Evolutionary conservation across 2,329 filamentous ascomycete species (phyloP).

Genomic region (Niveomyces coronatus): DNA sequence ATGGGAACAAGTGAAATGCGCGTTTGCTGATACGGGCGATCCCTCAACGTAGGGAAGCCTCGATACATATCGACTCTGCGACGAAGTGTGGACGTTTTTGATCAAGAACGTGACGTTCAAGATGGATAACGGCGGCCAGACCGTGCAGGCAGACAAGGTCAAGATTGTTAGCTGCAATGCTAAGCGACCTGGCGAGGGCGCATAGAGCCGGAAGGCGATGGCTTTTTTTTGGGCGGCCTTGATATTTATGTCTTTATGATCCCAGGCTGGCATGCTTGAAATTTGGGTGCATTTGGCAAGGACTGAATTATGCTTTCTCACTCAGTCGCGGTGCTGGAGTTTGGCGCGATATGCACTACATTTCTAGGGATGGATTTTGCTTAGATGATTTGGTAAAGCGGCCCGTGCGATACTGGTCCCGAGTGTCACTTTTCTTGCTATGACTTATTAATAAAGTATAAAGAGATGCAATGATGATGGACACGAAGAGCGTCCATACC

Average conservation of each 20-base stretch:
- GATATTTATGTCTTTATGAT: not conserved
- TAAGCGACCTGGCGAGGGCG: conserved; percentile 48
- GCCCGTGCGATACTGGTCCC: no score
- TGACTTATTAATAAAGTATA: not conserved
- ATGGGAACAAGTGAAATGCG: not conserved
- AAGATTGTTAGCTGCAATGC: conserved; percentile 98
- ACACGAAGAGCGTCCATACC: no score
- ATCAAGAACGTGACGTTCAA: conserved; percentile 99
- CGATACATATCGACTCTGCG: conserved; percentile 97
- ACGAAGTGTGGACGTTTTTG: conserved; percentile 98
- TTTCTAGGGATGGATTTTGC: no score
- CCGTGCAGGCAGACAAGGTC: conserved; percentile 77
- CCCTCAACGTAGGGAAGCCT: conserved; percentile 63
- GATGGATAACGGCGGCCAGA: conserved; percentile 67
- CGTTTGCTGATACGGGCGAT: conserved; percentile 2
- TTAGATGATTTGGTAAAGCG: not conserved
- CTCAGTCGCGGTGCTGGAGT: not conserved
- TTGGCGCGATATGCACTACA: not conserved
- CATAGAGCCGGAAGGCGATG: not conserved
- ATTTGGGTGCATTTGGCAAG: conserved; percentile 8
- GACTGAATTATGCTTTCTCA: not conserved
- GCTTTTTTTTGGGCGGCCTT: no score
- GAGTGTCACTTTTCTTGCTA: conserved; percentile 9
- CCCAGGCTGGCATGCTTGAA: not conserved
- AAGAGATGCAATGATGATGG: not conserved